Evolutionary conservation across 768 basidiomycete genomes (phyloP).

Genomic region (Boletus rubescentipes): DNA sequence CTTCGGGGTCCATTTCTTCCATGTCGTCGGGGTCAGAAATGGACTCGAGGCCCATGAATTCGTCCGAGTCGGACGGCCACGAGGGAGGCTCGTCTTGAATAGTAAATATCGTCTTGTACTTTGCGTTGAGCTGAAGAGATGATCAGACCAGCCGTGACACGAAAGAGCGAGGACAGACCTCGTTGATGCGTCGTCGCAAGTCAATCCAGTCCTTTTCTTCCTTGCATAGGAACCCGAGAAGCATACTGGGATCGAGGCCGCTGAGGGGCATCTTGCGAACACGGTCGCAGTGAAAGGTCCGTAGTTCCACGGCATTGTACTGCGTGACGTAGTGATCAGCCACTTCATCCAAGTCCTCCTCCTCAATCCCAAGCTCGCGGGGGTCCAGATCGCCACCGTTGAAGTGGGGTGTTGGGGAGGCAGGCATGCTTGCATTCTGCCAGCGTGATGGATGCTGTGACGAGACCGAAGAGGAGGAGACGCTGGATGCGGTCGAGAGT

Average conservation of each 20-base stretch:
- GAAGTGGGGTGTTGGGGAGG: constrained; percentile 20
- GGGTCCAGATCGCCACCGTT: constrained; percentile 35
- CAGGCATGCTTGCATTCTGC: constrained; percentile 26
- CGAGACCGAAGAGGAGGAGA: constrained; percentile 32
- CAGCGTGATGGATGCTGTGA: constrained; percentile 33
- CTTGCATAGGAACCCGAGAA: constrained; percentile 86
- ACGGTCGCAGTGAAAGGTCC: constrained; percentile 95
- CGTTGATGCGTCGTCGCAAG: constrained; percentile 65
- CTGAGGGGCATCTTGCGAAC: constrained; percentile 92
- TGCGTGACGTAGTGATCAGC: constrained; percentile 69
- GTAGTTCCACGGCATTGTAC: constrained; percentile 70
- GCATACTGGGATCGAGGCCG: constrained; percentile 94
- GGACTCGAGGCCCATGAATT: constrained; percentile 72
- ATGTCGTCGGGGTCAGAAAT: constrained; percentile 78
- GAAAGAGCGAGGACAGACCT: constrained; percentile 43
- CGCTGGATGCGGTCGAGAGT: constrained; percentile 44
- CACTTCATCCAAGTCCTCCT: constrained; percentile 40
- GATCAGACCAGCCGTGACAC: constrained; percentile 2
- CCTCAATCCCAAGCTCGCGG: constrained; percentile 36
- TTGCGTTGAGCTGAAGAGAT: constrained; percentile 33
- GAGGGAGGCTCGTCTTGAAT: constrained; percentile 85
- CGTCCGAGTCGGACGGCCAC: constrained; percentile 77
- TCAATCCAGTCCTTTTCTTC: constrained; percentile 87
- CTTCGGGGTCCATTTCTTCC: constrained; percentile 58
- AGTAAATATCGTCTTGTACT: constrained; percentile 75